These are phyloP conservation scores for Xylariales sp. DNA, from an alignment of 2,329 filamentous ascomycete genomes.

Conservation along the genomic window DNA sequence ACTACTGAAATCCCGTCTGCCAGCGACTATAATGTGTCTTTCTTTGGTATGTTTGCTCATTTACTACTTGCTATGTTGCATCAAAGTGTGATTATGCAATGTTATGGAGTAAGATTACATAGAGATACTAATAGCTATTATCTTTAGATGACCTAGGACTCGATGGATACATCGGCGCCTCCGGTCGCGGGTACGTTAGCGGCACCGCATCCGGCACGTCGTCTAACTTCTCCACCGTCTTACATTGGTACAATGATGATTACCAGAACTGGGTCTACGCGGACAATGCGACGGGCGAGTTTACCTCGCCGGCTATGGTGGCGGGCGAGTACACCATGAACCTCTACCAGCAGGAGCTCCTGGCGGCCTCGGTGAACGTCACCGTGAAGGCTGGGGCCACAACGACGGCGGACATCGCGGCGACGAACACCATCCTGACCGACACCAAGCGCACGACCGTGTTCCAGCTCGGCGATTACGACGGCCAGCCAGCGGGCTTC, in stretches of 20 bases:
- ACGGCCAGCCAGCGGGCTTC: constrained; percentile 61
- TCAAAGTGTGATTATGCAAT: no score
- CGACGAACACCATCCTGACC: constrained; percentile 19
- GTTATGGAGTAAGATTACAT: no score
- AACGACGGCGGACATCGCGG: constrained; percentile 29
- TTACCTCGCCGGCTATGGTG: constrained; percentile 63
- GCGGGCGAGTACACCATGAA: constrained; percentile 66
- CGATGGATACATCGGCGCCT: constrained; percentile 51
- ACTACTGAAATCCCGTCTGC: constrained; percentile 41
- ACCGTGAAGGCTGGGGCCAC: constrained; percentile 47
- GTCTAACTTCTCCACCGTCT: constrained; percentile 47
- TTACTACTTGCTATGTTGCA: no score
- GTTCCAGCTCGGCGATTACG: constrained; percentile 62
- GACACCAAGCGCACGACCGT: constrained; percentile 45
- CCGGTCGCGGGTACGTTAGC: constrained; percentile 52
- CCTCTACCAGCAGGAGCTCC: constrained; percentile 56
- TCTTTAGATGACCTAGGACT: constrained; percentile 54
- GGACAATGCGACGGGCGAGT: constrained; percentile 45
- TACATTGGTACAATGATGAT: constrained; percentile 61
- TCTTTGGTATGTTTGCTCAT: no score
- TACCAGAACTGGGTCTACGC: constrained; percentile 64
- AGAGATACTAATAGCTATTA: no score
- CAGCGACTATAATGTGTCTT: constrained; percentile 45
- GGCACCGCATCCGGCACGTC: constrained; percentile 57
- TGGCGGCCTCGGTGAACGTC: constrained; percentile 45